Conservation (phyloP, 2,329 filamentous ascomycete genomes). For the Colletotrichum sidae region DNA sequence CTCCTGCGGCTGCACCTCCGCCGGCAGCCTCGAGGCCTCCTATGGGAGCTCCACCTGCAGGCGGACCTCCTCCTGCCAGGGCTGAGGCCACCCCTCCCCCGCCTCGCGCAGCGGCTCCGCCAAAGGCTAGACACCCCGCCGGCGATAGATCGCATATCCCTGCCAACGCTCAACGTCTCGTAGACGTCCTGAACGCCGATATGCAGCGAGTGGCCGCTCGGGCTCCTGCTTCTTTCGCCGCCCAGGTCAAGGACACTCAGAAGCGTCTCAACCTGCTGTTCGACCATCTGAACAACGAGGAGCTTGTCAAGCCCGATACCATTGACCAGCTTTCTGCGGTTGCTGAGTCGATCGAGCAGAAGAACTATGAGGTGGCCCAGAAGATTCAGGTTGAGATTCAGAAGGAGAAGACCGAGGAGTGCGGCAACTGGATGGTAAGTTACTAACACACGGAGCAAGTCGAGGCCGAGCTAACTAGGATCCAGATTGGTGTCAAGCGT, state of each 20-base stretch:
- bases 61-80: constrained; percentile 41
- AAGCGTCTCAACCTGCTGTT: constrained; percentile 95
- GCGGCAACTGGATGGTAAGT: constrained; percentile 88
- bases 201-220: constrained; percentile 89
- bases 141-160: constrained; percentile 95
- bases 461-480: constrained; percentile 51
- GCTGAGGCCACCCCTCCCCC: constrained; percentile 58
- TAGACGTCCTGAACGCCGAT: constrained; percentile 83
- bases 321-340: constrained; percentile 74
- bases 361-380: constrained; percentile 76
- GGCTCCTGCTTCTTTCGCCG: constrained; percentile 86
- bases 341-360: constrained; percentile 73
- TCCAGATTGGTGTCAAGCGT: constrained; percentile 79
- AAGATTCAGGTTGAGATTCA: constrained; percentile 80
- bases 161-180: constrained; percentile 78
- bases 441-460: background rate
- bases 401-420: constrained; percentile 81
- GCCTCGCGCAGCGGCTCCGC: constrained; percentile 60
- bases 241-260: constrained; percentile 92
- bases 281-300: constrained; percentile 96
- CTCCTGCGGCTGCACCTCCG: constrained; percentile 44
- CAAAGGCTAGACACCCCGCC: constrained; percentile 77
- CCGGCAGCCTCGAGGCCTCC: constrained; percentile 51
- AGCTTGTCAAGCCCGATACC: constrained; percentile 85
- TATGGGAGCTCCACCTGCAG: constrained; percentile 55